Evolutionary conservation across 78 protist genomes (phyloP).

Genomic region (Thecamonas trahens): DNA sequence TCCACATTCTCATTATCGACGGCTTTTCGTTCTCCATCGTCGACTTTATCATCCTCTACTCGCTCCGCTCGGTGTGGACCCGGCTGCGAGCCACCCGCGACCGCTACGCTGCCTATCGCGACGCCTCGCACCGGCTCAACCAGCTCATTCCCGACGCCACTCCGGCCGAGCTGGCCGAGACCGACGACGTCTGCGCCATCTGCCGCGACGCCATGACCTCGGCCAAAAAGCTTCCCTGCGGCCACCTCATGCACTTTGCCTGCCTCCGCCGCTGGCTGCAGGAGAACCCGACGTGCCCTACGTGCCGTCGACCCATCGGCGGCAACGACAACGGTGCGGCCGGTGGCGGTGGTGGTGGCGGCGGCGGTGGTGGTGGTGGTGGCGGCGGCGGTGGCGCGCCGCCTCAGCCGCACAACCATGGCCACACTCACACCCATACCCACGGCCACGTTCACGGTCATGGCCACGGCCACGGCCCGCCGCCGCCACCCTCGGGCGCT

Average conservation of each 20-base stretch:
- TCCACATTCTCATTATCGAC: background rate
- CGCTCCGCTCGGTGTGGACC: background rate
- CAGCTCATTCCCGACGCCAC: background rate
- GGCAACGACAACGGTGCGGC: too few relatives aligned
- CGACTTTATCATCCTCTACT: background rate
- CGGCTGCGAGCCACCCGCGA: background rate
- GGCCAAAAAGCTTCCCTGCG: constrained; percentile 20
- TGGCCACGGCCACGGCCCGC: too few relatives aligned
- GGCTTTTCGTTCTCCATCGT: background rate
- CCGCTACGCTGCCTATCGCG: background rate
- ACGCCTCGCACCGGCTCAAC: background rate
- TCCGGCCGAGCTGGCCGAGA: background rate
- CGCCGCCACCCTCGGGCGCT: background rate
- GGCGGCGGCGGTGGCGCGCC: background rate
- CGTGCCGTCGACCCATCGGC: too few relatives aligned
- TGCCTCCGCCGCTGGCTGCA: background rate
- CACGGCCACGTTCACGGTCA: too few relatives aligned
- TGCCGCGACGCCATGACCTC: constrained; percentile 8
- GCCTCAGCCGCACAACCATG: background rate
- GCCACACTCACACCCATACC: too few relatives aligned
- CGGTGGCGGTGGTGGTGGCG: background rate
- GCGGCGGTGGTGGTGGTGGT: background rate
- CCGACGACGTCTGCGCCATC: constrained; percentile 1
- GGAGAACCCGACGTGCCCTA: background rate
- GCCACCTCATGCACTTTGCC: constrained; percentile 6